Evolutionary conservation across 306 rosid genomes (phyloP), one percentile per base, ranked within the genome.

Genomic region (Lupinus albus): DNA sequence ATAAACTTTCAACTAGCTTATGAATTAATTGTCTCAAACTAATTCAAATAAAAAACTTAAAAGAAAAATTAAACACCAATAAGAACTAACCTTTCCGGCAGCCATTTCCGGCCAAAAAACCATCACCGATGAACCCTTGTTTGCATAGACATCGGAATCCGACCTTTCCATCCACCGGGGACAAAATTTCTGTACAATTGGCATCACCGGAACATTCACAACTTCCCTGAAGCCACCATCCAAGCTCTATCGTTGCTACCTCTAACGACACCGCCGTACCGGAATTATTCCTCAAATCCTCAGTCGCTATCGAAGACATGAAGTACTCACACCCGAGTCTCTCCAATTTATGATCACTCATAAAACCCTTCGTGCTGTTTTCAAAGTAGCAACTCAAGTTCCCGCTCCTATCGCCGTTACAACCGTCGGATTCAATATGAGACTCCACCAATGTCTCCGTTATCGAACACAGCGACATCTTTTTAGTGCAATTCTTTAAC

Each of bases 151-250:
- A 93, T 11, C 84, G 83, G 55, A 78, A 83, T 0, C 83, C 89
- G 0, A 55, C n/a, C 4, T 47, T 67, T 5, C 82, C 49, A n/a
- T 84, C 46, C 2, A 2, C 0, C 2, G 89, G 93, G 3, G 86
- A 52, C 1, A 11, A 3, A 30, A 83, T 11, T 8, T 0, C 0
- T 25, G 30, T 25, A 25, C 30, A 25, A 25, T 25, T 25, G 30
- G 30, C 30, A 25, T 6, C 35, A 7, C 3, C 7, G 18, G 81
- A 81, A 64, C 98, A 93, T 6, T 5, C 51, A 61, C 98, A 93
- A 4, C 2, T 50, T 17, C 98, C 98, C 3, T 76, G 74, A 30
- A 88, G 52, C 98, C 97, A 93, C 97, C 97, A 93, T 4, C 82
- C 96, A 21, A 93, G 86, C 61, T 84, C 87, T 33, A 83, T 83